Base-by-base conservation (phyloP, 768 basidiomycete species). In the Termitomyces sp. region DNA sequence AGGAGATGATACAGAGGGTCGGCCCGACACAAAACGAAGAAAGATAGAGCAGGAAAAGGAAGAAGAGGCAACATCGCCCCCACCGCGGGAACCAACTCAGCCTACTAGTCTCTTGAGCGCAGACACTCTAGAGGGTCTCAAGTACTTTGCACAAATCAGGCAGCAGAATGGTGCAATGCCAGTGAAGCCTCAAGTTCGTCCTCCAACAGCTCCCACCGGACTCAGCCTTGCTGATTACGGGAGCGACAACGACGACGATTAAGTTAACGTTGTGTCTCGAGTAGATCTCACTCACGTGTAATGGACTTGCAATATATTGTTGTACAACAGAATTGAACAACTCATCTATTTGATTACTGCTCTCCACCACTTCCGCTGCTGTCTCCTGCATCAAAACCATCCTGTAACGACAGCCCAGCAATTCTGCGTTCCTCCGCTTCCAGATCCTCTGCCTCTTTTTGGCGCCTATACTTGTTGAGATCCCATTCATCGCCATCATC, bases 141-240 rank as follows among this genome's bases (percentile, higher is more conserved):
- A 88, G 71, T 96, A 93, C 69, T 94, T 97, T 70, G 88, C 95
- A 8, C 89, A 94, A 73, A 87, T 98, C 65, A 84, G 89, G 63
- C 85, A 87, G 76, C 79, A 85, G 64, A 87, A 86, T 64, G 87
- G 82, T 32, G 69, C 64, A 38, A 68, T 70, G 4, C 67, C 73
- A 0, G 60, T 65, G 8, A 64, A 69, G 60, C 71, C 71, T 54
- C 69, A 69, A 46, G 66, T 74, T 36, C 67, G 74, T 2, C 69
- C 75, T 1, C 68, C 74, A 56, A 70, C 77, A 12, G 68, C 73
- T 56, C 70, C 75, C 6, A 71, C 77, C 40, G 85, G 86, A 2
- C 73, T 92, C 15, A 88, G 83, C 6, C 77, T 94, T 31, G 88
- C 73, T 15, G 89, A 83, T 59, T 94, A 94, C 70, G 92, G 90